Evolutionary conservation across 2,329 filamentous ascomycete genomes (phyloP).

Genomic region (Pseudogymnoascus sp.): DNA sequence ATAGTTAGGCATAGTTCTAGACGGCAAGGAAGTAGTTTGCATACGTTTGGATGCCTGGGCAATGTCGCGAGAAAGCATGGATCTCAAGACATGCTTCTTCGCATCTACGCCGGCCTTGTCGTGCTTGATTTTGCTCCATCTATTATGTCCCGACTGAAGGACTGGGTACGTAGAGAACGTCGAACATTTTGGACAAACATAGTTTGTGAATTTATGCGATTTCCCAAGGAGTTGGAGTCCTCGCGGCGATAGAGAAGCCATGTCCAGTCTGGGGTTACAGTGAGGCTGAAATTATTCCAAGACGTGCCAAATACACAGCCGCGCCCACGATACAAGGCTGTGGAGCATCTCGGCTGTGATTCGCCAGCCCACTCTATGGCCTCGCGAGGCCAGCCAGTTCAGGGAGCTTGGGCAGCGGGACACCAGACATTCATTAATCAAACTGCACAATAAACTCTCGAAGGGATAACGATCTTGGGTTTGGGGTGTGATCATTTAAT

Average conservation of each 20-base stretch:
- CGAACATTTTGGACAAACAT: conserved; percentile 23
- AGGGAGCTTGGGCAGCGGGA: conserved; percentile 1
- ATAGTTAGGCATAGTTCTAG: conserved; percentile 14
- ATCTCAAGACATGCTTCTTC: conserved; percentile 67
- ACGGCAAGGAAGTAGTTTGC: conserved; percentile 21
- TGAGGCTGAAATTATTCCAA: conserved; percentile 9
- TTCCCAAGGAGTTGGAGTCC: neutral
- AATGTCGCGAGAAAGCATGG: conserved; percentile 63
- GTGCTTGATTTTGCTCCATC: conserved; percentile 95
- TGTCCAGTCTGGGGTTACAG: neutral
- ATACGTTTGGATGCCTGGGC: conserved; percentile 66
- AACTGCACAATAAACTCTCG: neutral
- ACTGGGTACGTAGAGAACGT: conserved; percentile 38
- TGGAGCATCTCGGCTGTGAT: conserved; percentile 6
- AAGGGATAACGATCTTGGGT: conserved; percentile 2
- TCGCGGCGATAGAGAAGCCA: conserved; percentile 8
- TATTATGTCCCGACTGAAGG: conserved; percentile 66
- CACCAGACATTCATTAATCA: conserved; percentile 1
- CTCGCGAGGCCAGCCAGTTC: conserved; percentile 5
- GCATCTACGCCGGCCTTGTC: conserved; percentile 84
- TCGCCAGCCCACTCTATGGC: conserved; percentile 6
- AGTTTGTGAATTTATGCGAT: conserved; percentile 11
- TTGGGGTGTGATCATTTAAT: neutral
- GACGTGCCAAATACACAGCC: neutral
- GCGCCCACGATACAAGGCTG: neutral